Conservation (phyloP, 2,329 filamentous ascomycete genomes). For the Neonectria magnoliae region DNA sequence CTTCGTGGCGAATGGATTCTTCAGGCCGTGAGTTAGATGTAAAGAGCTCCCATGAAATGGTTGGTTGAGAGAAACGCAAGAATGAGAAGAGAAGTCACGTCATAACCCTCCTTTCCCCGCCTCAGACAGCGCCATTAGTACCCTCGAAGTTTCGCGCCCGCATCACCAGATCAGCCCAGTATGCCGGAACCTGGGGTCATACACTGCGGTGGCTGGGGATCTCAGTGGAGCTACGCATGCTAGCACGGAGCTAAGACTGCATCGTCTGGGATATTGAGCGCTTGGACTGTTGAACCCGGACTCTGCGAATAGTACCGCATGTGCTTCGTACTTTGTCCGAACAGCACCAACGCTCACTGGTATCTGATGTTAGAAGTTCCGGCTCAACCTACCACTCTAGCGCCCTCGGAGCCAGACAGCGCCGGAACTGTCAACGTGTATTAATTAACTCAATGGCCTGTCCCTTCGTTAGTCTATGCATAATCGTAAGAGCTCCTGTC, state of each 20-base stretch:
- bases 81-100: slow-evolving; percentile 1
- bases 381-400: background rate
- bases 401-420: no score
- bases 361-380: background rate
- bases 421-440: background rate
- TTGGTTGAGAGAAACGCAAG: background rate
- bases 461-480: background rate
- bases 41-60: background rate
- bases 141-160: slow-evolving; percentile 6
- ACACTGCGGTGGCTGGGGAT: background rate
- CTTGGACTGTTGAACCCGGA: background rate
- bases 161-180: slow-evolving; percentile 19
- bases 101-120: slow-evolving; percentile 3
- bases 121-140: background rate
- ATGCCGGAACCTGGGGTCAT: slow-evolving; percentile 3
- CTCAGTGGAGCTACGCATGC: background rate
- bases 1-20: background rate
- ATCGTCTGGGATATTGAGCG: background rate
- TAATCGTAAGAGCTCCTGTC: slow-evolving; percentile 7
- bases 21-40: background rate
- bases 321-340: no score
- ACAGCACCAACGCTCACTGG: background rate
- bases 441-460: slow-evolving; percentile 1
- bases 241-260: background rate
- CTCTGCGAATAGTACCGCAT: no score